Evolutionary conservation across 1,284 basidiomycete species (phyloP).

Genomic region (Moniliophthora roreri): DNA sequence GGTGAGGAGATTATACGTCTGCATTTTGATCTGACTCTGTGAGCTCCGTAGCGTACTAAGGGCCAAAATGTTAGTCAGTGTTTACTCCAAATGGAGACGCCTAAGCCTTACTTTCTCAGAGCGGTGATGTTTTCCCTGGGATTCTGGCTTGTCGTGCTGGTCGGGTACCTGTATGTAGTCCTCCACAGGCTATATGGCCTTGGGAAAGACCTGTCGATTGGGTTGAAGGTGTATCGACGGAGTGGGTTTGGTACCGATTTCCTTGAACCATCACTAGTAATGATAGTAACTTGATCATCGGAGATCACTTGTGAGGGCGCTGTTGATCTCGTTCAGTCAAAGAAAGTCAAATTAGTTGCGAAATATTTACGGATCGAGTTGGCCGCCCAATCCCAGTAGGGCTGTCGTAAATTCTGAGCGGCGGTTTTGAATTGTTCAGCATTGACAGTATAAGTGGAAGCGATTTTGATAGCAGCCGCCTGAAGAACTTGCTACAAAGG

Average conservation of each 20-base stretch:
- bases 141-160: conserved; percentile 15
- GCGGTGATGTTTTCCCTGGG: conserved; percentile 31
- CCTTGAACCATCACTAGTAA: conserved; percentile 33
- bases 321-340: too few species aligned
- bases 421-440: conserved; percentile 33
- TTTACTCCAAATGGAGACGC: background rate
- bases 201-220: conserved; percentile 37
- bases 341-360: too few species aligned
- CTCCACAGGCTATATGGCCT: conserved; percentile 34
- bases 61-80: background rate
- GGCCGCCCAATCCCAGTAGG: conserved; percentile 59
- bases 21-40: conserved; percentile 5
- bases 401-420: conserved; percentile 39
- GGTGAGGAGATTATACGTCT: conserved; percentile 5
- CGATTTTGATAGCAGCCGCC: conserved; percentile 36
- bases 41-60: background rate
- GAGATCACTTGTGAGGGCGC: conserved; percentile 43
- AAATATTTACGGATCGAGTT: too few species aligned
- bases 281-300: conserved; percentile 35
- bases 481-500: conserved; percentile 43
- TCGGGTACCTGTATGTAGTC: conserved; percentile 43
- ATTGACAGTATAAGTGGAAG: conserved; percentile 36
- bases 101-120: conserved; percentile 28
- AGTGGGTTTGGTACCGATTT: conserved; percentile 41
- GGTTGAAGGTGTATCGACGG: conserved; percentile 42